phyloP scores from a whole-genome alignment of 805 yeast genomes.

The Myxozyma nipponensis region DNA sequence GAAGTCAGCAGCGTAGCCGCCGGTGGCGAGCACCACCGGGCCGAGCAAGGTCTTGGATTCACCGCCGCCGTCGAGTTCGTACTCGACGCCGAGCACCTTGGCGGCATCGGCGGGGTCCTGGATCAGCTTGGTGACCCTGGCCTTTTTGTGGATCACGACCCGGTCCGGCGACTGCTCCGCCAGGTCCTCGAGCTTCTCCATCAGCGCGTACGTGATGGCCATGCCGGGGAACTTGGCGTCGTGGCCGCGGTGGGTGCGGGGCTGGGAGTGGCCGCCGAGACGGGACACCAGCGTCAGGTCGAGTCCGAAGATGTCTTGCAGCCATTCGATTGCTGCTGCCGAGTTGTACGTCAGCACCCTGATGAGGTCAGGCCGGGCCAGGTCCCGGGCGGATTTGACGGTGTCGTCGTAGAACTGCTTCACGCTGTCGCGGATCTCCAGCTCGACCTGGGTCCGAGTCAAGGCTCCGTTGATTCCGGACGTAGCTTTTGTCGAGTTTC shows the following conservation, averaged over 20 bases:
- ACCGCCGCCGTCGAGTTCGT: slow-evolving; percentile 35
- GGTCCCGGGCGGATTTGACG: slow-evolving; percentile 56
- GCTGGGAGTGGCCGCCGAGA: slow-evolving; percentile 76
- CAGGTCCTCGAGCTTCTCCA: slow-evolving; percentile 48
- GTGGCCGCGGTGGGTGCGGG: slow-evolving; percentile 77
- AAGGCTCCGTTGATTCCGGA: slow-evolving; percentile 71
- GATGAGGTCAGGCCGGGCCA: slow-evolving; percentile 58
- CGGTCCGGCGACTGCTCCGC: slow-evolving; percentile 45
- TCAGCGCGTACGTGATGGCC: slow-evolving; percentile 56
- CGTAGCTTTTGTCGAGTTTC: slow-evolving; percentile 64
- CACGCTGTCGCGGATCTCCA: slow-evolving; percentile 52
- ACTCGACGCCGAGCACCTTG: slow-evolving; percentile 45
- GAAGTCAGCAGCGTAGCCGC: slow-evolving; percentile 66
- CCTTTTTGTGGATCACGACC: slow-evolving; percentile 41
- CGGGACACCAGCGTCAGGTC: slow-evolving; percentile 67
- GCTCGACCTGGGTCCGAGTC: slow-evolving; percentile 55
- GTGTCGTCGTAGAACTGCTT: slow-evolving; percentile 64
- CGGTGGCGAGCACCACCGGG: slow-evolving; percentile 60
- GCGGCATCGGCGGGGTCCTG: slow-evolving; percentile 35
- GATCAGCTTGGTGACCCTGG: slow-evolving; percentile 45
- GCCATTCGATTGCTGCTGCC: slow-evolving; percentile 67
- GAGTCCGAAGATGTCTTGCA: slow-evolving; percentile 57
- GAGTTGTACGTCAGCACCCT: slow-evolving; percentile 58
- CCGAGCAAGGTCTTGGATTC: slow-evolving; percentile 40
- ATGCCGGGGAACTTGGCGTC: slow-evolving; percentile 62